Evolutionary conservation across 1,139 yeast genomes (phyloP).

Genomic region (Entelexis paramagnoliae): DNA sequence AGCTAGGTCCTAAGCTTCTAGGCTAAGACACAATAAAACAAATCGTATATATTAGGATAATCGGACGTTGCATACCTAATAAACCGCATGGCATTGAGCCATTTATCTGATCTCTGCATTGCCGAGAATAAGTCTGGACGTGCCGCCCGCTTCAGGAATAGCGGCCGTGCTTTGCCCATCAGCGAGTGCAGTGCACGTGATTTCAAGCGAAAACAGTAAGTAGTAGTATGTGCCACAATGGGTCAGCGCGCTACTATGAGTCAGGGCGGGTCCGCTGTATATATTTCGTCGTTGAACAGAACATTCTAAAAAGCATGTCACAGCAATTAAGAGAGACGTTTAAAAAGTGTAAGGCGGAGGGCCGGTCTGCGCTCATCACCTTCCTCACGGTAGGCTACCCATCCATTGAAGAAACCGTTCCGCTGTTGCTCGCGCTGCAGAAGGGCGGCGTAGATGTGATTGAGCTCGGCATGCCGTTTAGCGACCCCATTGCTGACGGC

Average conservation of each 20-base stretch:
- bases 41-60: no score
- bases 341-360: slow-evolving; percentile 27
- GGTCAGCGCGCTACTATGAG: background rate
- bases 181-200: no score
- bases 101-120: no score
- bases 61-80: no score
- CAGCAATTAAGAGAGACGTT: slow-evolving; percentile 26
- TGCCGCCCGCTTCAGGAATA: no score
- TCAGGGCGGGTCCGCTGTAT: background rate
- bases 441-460: slow-evolving; percentile 92
- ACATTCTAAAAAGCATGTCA: slow-evolving; percentile 21
- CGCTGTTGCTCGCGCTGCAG: slow-evolving; percentile 77
- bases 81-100: no score
- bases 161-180: no score
- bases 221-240: no score
- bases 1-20: no score
- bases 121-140: no score
- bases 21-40: no score
- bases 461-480: slow-evolving; percentile 90
- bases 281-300: background rate
- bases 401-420: slow-evolving; percentile 72
- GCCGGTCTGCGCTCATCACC: slow-evolving; percentile 81
- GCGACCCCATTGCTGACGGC: slow-evolving; percentile 99
- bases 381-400: slow-evolving; percentile 96
- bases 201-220: background rate